Evolutionary conservation across 2,329 filamentous ascomycete genomes (phyloP).

Genomic region (Claviceps arundinis): DNA sequence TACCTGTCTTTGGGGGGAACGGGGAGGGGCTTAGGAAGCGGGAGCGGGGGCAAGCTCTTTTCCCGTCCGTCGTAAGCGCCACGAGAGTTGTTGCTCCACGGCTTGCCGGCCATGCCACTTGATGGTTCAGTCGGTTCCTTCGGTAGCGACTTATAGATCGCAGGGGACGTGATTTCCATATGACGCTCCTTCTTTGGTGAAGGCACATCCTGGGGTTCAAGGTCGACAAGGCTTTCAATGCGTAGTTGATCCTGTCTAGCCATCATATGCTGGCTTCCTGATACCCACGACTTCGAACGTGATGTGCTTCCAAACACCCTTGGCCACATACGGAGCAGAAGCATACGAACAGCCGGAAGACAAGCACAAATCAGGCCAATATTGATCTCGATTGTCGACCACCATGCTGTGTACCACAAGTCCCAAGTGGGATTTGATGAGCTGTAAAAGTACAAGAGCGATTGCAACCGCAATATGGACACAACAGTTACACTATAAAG

Average conservation of each 20-base stretch:
- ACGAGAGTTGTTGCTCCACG: too few species aligned
- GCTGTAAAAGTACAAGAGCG: slow-evolving; percentile 3
- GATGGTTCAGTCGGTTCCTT: neutral
- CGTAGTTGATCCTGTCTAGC: neutral
- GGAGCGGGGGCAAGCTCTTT: neutral
- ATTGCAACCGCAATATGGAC: slow-evolving; percentile 5
- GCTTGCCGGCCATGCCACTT: too few species aligned
- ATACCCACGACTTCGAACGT: neutral
- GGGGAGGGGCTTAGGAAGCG: too few species aligned
- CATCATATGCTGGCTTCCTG: neutral
- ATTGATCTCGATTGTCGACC: slow-evolving; percentile 7
- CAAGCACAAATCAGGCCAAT: slow-evolving; percentile 6
- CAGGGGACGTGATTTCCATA: neutral
- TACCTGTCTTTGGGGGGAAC: neutral
- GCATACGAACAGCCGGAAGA: neutral
- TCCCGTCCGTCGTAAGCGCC: neutral
- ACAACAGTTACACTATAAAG: slow-evolving; percentile 5
- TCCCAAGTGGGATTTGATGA: slow-evolving; percentile 6
- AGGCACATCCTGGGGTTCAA: neutral
- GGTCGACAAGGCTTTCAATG: neutral
- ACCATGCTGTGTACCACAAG: slow-evolving; percentile 4
- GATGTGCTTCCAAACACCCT: slow-evolving; percentile 2
- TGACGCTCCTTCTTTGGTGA: neutral
- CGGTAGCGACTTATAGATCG: neutral
- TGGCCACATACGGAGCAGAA: slow-evolving; percentile 1